phyloP scores from a whole-genome alignment of 805 yeast species.

The Kregervanrija delftensis region DNA sequence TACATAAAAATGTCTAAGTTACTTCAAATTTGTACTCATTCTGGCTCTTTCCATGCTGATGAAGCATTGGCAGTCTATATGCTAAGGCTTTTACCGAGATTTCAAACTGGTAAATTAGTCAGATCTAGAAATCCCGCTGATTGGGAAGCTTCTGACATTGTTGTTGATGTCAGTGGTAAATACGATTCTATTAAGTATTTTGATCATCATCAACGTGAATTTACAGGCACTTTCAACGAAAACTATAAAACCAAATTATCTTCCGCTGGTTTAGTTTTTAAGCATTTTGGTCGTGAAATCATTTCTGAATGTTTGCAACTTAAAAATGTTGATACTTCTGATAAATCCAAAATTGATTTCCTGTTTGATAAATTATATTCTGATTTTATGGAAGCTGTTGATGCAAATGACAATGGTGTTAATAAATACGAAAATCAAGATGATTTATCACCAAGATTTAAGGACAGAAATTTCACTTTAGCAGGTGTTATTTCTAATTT shows the following conservation, averaged over 20 bases:
- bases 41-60: constrained; percentile 96
- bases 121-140: constrained; percentile 79
- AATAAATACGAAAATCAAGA: constrained; percentile 51
- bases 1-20: constrained; percentile 22
- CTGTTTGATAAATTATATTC: constrained; percentile 74
- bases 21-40: constrained; percentile 76
- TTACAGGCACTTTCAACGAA: constrained; percentile 62
- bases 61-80: constrained; percentile 91
- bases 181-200: constrained; percentile 81
- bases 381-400: constrained; percentile 84
- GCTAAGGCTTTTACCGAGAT: constrained; percentile 67
- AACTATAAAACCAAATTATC: constrained; percentile 71
- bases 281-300: constrained; percentile 72
- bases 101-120: constrained; percentile 55
- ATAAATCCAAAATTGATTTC: constrained; percentile 36
- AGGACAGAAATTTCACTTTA: constrained; percentile 65
- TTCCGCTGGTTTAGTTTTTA: constrained; percentile 90
- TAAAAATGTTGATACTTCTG: constrained; percentile 29
- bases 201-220: constrained; percentile 96
- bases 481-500: constrained; percentile 72
- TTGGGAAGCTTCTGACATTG: constrained; percentile 85
- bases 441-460: constrained; percentile 54
- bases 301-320: constrained; percentile 46
- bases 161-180: constrained; percentile 90
- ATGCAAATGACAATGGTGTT: constrained; percentile 95